Conservation (phyloP, 345 rosid genomes). For the Barbarea vulgaris region DNA sequence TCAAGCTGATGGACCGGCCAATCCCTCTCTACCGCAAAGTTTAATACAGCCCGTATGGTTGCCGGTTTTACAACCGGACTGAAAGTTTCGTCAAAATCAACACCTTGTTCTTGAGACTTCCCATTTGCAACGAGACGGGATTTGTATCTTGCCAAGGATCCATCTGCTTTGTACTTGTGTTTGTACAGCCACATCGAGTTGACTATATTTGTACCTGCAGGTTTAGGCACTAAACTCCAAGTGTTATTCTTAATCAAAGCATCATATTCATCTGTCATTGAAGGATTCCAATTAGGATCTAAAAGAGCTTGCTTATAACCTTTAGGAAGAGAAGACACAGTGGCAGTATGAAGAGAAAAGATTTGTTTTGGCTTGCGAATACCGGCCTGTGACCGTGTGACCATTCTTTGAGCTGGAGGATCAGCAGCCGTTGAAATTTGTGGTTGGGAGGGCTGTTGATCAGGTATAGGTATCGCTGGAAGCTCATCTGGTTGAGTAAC, state of each 20-base stretch:
- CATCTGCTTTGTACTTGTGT: too few relatives aligned
- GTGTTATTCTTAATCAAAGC: neutral
- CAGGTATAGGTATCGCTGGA: too few relatives aligned
- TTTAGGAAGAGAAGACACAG: neutral
- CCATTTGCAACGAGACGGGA: too few relatives aligned
- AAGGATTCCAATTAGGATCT: neutral
- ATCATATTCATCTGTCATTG: neutral
- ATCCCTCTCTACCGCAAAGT: neutral
- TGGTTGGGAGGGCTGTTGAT: neutral
- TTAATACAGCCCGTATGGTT: too few relatives aligned
- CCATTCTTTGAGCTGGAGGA: rapidly evolving
- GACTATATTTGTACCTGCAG: too few relatives aligned
- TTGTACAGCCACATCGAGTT: neutral
- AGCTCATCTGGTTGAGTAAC: too few relatives aligned
- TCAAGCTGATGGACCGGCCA: neutral
- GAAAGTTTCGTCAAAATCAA: too few relatives aligned
- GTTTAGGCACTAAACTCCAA: neutral
- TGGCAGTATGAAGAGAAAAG: rapidly evolving
- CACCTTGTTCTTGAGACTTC: too few relatives aligned
- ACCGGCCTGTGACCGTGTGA: rapidly evolving
- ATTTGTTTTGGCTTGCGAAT: neutral
- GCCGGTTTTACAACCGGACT: too few relatives aligned
- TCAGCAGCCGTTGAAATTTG: rapidly evolving
- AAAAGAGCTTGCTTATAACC: neutral
- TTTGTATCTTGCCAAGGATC: too few relatives aligned